phyloP scores from a whole-genome alignment of 768 basidiomycete genomes.

The Sarcomyxa edulis region DNA sequence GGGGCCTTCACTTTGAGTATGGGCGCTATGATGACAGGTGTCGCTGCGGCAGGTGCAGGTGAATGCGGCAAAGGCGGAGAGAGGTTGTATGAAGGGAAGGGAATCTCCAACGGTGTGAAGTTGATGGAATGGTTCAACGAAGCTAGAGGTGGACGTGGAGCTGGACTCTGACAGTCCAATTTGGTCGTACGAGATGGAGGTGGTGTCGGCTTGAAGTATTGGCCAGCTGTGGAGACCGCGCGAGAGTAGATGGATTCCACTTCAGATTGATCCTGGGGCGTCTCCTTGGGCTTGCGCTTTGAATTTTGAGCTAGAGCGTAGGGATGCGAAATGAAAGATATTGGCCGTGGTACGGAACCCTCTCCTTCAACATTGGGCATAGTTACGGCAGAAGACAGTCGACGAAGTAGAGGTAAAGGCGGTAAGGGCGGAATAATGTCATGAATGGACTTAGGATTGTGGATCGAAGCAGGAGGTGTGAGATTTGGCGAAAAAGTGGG shows the following conservation, averaged over 20 bases:
- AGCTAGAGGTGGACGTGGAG: not conserved
- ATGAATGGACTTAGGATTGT: not conserved
- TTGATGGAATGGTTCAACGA: constrained; percentile 3
- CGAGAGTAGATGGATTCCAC: constrained; percentile 3
- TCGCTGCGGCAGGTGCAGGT: constrained; percentile 2
- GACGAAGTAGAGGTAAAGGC: too few relatives aligned
- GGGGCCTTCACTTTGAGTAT: too few relatives aligned
- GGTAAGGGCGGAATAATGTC: not conserved
- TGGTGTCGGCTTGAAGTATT: not conserved
- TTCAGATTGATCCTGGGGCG: constrained; percentile 2
- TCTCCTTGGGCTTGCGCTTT: constrained; percentile 9
- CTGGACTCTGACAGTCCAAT: constrained; percentile 7
- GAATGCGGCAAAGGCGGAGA: not conserved
- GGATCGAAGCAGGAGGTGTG: not conserved
- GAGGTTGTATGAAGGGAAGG: too few relatives aligned
- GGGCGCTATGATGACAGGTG: too few relatives aligned
- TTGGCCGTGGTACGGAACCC: too few relatives aligned
- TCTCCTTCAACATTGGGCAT: too few relatives aligned
- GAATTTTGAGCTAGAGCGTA: constrained; percentile 17
- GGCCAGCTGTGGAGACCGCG: not conserved
- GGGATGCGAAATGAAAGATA: constrained; percentile 22
- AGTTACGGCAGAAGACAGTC: too few relatives aligned
- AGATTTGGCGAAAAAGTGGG: constrained; percentile 1
- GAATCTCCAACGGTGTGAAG: too few relatives aligned
- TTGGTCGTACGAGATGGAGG: not conserved